Evolutionary conservation across 1,284 basidiomycete genomes (phyloP).

Genomic region (Cutaneotrichosporon cavernicola): DNA sequence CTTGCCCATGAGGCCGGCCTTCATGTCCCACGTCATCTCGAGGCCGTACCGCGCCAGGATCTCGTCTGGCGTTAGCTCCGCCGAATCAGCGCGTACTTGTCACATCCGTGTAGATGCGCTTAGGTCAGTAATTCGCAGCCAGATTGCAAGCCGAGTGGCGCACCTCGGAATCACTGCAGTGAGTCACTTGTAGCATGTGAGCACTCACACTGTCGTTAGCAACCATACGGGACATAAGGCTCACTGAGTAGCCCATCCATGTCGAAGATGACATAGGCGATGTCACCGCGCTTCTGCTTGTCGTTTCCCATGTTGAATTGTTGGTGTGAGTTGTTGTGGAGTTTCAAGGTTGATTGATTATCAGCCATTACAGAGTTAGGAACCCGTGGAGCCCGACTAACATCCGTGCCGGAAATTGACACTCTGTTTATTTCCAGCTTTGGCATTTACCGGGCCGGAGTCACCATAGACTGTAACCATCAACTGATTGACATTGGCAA

Average conservation of each 20-base stretch:
- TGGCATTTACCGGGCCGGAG: neutral
- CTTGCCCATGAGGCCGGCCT: slow-evolving; percentile 53
- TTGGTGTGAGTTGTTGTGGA: neutral
- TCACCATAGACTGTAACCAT: neutral
- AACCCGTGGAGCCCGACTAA: neutral
- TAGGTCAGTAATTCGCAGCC: slow-evolving; percentile 7
- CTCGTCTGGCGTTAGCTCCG: slow-evolving; percentile 34
- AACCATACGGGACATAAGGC: neutral
- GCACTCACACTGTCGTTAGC: slow-evolving; percentile 34
- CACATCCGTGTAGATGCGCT: slow-evolving; percentile 51
- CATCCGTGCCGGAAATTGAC: neutral
- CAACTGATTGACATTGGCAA: slow-evolving; percentile 1
- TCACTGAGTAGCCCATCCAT: slow-evolving; percentile 52
- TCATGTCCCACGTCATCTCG: slow-evolving; percentile 52
- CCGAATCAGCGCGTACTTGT: slow-evolving; percentile 29
- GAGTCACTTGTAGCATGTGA: neutral
- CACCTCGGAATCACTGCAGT: slow-evolving; percentile 38
- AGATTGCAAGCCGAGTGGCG: neutral
- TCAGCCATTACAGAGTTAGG: too few relatives aligned
- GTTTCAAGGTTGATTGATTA: neutral
- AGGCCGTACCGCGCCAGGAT: slow-evolving; percentile 50
- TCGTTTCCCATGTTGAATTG: slow-evolving; percentile 4
- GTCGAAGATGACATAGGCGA: slow-evolving; percentile 54
- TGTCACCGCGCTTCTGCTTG: slow-evolving; percentile 28
- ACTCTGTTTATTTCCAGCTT: neutral